These are phyloP conservation scores for Meira nashicola DNA, from an alignment of 1,284 basidiomycete species.

Conservation along the genomic window DNA sequence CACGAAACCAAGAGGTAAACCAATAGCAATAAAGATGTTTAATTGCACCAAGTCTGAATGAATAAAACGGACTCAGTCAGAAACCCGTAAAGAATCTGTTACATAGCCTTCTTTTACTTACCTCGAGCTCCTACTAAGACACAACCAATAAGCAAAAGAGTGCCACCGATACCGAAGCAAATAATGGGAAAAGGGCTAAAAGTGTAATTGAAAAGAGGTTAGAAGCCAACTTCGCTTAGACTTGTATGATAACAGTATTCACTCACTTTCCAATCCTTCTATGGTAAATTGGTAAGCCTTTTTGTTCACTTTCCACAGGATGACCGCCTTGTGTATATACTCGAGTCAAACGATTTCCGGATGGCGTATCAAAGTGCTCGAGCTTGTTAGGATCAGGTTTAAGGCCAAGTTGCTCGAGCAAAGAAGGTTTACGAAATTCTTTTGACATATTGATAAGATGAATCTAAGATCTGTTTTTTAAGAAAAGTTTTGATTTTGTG, in stretches of 20 bases:
- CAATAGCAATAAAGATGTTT: constrained; percentile 20
- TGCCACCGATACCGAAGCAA: constrained; percentile 24
- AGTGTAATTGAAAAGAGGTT: background rate
- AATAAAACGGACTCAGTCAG: no score
- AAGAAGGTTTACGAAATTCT: background rate
- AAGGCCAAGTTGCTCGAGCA: constrained; percentile 25
- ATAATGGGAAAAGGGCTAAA: constrained; percentile 19
- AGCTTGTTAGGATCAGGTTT: constrained; percentile 25
- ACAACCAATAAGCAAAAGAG: constrained; percentile 21
- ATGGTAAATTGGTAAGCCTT: constrained; percentile 25
- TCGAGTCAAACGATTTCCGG: background rate
- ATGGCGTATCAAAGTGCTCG: constrained; percentile 23
- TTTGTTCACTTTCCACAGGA: background rate
- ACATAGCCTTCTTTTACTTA: no score
- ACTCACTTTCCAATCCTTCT: constrained; percentile 36
- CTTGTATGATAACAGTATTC: background rate
- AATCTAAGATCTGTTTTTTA: no score
- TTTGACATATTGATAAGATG: no score
- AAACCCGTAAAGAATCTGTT: no score
- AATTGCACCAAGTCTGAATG: constrained; percentile 1
- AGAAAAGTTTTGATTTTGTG: no score
- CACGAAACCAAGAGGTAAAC: constrained; percentile 26
- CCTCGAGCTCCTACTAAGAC: constrained; percentile 15
- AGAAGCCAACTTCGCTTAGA: background rate
- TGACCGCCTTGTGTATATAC: constrained; percentile 18